phyloP scores from a whole-genome alignment of 202 grass and related monocot species.

The Zizania palustris region DNA sequence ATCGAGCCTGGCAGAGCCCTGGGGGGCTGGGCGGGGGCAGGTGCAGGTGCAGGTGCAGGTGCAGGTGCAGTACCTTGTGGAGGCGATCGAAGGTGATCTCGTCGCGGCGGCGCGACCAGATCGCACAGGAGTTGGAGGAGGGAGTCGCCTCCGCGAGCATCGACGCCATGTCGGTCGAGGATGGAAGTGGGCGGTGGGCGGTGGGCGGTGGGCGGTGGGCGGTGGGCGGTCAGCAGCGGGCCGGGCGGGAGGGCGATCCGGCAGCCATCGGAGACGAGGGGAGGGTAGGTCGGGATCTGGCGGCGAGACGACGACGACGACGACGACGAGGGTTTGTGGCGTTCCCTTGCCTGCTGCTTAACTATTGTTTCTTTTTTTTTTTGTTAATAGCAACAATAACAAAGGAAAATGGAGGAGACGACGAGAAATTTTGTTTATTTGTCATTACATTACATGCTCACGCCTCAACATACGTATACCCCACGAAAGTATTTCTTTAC shows the following conservation, averaged over 20 bases:
- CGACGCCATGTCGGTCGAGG: not conserved
- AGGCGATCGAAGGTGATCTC: conserved; percentile 84
- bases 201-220: conserved; percentile 22
- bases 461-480: too few relatives aligned
- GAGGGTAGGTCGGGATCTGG: conserved; percentile 38
- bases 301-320: not conserved
- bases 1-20: conserved; percentile 40
- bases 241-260: not conserved
- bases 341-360: too few relatives aligned
- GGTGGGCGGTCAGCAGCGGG: conserved; percentile 26
- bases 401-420: too few relatives aligned
- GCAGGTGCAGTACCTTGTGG: conserved; percentile 59
- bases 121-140: conserved; percentile 41
- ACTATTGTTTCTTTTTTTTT: too few relatives aligned
- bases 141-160: conserved; percentile 43
- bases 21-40: not conserved
- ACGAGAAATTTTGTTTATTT: too few relatives aligned
- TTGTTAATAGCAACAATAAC: too few relatives aligned
- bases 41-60: not conserved
- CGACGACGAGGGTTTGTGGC: too few relatives aligned
- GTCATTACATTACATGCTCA: too few relatives aligned
- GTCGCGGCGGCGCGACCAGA: conserved; percentile 77
- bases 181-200: not conserved
- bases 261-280: conserved; percentile 18
- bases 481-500: too few relatives aligned